phyloP scores from a whole-genome alignment of 2,329 filamentous ascomycete species.

The Didymella arachidicola region DNA sequence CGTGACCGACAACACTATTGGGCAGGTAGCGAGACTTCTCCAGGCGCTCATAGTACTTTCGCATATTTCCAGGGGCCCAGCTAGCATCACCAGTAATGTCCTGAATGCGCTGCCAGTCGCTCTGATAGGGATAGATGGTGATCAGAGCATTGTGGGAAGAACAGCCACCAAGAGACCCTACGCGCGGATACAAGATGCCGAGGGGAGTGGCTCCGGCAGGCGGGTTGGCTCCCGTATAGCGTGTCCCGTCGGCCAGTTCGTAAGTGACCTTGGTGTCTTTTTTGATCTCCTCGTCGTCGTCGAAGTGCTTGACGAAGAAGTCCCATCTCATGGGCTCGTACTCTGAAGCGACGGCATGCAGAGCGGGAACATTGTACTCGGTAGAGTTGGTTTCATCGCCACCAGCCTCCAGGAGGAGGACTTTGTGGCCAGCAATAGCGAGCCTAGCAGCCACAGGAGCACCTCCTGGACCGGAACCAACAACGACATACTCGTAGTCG shows the following conservation, averaged over 20 bases:
- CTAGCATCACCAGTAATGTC: slow-evolving; percentile 65
- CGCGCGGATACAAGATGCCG: slow-evolving; percentile 65
- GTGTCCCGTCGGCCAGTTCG: slow-evolving; percentile 27
- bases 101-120: slow-evolving; percentile 66
- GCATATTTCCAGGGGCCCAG: slow-evolving; percentile 68
- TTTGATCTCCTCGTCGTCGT: slow-evolving; percentile 58
- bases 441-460: slow-evolving; percentile 65
- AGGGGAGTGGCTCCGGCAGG: slow-evolving; percentile 59
- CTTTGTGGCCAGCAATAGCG: slow-evolving; percentile 63
- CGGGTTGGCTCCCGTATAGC: slow-evolving; percentile 62
- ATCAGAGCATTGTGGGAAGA: slow-evolving; percentile 68
- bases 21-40: slow-evolving; percentile 63
- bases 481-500: slow-evolving; percentile 67
- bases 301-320: slow-evolving; percentile 68
- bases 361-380: slow-evolving; percentile 61
- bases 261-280: slow-evolving; percentile 65
- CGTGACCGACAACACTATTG: slow-evolving; percentile 58
- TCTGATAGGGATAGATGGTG: slow-evolving; percentile 63
- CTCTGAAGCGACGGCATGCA: slow-evolving; percentile 62
- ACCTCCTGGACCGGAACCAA: slow-evolving; percentile 67
- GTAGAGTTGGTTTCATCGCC: slow-evolving; percentile 61
- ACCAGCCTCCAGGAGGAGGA: slow-evolving; percentile 66
- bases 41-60: slow-evolving; percentile 61
- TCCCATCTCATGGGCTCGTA: slow-evolving; percentile 65
- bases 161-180: slow-evolving; percentile 64